Evolutionary conservation across 2,329 filamentous ascomycete genomes (phyloP).

Genomic region (Penicillium paneum): DNA sequence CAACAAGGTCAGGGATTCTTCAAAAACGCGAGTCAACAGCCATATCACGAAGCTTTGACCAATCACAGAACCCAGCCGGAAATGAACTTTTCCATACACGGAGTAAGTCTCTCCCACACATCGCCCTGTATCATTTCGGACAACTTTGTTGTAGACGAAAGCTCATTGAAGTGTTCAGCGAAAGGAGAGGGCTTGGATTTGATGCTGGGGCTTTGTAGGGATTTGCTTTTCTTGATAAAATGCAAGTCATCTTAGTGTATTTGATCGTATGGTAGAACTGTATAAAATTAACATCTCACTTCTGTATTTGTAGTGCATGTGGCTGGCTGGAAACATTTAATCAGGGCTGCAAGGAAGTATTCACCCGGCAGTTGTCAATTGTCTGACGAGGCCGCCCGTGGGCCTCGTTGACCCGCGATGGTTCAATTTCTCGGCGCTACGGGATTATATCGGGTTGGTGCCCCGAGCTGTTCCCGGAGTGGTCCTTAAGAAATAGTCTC

Average conservation of each 20-base stretch:
- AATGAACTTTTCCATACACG: conserved; percentile 19
- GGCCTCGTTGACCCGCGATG: background rate
- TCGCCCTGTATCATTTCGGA: background rate
- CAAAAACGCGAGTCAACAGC: background rate
- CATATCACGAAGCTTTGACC: background rate
- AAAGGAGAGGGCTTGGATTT: background rate
- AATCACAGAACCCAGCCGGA: conserved; percentile 11
- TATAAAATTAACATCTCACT: background rate
- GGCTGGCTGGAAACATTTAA: background rate
- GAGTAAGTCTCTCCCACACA: conserved; percentile 14
- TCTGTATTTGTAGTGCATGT: background rate
- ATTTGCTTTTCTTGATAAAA: background rate
- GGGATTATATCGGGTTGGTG: conserved; percentile 11
- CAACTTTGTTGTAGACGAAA: background rate
- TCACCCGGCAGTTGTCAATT: background rate
- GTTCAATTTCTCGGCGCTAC: conserved; percentile 2
- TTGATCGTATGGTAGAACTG: background rate
- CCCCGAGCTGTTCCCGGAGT: conserved; percentile 9
- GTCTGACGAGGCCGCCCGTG: background rate
- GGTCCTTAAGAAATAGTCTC: background rate
- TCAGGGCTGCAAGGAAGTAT: background rate
- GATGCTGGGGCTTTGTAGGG: background rate
- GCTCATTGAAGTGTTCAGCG: background rate
- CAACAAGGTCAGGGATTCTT: background rate
- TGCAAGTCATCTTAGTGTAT: background rate